These are phyloP conservation scores for Salix dunnii DNA, from an alignment of 345 rosid species.

Conservation along the genomic window DNA sequence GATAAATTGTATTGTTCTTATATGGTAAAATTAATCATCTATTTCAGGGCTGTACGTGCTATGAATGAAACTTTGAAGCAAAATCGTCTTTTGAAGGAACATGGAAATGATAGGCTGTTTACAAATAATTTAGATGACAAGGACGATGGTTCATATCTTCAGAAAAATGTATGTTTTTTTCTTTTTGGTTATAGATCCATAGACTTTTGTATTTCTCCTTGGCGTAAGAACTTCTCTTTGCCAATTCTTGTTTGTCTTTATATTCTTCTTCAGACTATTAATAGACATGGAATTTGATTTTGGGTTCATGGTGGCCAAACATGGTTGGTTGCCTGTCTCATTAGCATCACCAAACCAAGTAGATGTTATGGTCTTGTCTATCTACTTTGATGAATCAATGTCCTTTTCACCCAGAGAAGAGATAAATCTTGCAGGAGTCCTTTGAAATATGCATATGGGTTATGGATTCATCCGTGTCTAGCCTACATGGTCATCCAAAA, in stretches of 20 bases:
- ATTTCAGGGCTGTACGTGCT: slow-evolving; percentile 92
- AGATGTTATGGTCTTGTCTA: neutral
- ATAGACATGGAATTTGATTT: neutral
- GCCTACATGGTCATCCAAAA: neutral
- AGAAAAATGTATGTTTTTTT: slow-evolving; percentile 51
- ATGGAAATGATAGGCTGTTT: slow-evolving; percentile 46
- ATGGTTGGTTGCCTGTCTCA: slow-evolving; percentile 2
- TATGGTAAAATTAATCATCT: slow-evolving; percentile 5
- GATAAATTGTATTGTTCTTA: neutral
- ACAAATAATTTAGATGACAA: slow-evolving; percentile 45
- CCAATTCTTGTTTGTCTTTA: neutral
- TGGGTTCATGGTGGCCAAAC: neutral
- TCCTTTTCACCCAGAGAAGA: neutral
- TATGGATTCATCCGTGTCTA: neutral
- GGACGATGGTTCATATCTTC: slow-evolving; percentile 40
- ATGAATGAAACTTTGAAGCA: slow-evolving; percentile 97
- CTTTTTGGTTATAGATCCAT: neutral
- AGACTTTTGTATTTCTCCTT: neutral
- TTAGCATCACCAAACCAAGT: neutral
- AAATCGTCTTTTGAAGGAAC: slow-evolving; percentile 68
- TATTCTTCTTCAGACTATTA: neutral
- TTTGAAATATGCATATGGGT: neutral
- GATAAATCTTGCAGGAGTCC: neutral
- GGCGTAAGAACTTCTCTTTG: too few species aligned
- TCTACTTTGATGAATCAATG: neutral